Evolutionary conservation across 2,329 filamentous ascomycete genomes (phyloP).

Genomic region (Trichoderma cornu-damae): DNA sequence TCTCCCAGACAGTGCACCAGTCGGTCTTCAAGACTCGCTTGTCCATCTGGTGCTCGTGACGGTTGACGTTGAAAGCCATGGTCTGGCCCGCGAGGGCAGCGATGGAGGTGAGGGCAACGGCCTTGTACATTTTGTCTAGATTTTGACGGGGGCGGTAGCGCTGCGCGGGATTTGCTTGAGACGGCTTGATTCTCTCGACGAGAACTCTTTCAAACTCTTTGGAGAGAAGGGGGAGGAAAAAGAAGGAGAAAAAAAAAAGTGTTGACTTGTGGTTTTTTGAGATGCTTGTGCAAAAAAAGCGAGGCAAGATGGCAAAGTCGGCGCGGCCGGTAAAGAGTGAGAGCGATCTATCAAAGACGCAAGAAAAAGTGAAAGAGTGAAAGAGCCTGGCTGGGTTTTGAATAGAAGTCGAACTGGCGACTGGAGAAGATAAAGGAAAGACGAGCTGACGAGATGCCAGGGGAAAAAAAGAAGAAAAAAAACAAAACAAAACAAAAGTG

Average conservation of each 20-base stretch:
- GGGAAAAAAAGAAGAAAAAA: too few species aligned
- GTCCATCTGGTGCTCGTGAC: slow-evolving; percentile 35
- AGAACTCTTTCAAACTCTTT: slow-evolving; percentile 9
- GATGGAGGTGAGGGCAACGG: slow-evolving; percentile 39
- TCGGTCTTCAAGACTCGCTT: slow-evolving; percentile 35
- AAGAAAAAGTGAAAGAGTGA: slow-evolving; percentile 36
- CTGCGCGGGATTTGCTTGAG: slow-evolving; percentile 2
- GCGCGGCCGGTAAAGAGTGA: slow-evolving; percentile 33
- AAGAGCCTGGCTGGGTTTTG: slow-evolving; percentile 30
- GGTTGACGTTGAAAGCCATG: slow-evolving; percentile 40
- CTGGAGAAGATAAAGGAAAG: slow-evolving; percentile 24
- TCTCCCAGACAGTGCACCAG: slow-evolving; percentile 39
- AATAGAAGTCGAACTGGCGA: slow-evolving; percentile 23
- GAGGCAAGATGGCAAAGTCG: slow-evolving; percentile 21
- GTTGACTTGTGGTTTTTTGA: slow-evolving; percentile 4
- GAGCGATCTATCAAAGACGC: slow-evolving; percentile 51
- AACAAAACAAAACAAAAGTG: too few species aligned
- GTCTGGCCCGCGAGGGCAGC: slow-evolving; percentile 42
- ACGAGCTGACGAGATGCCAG: slow-evolving; percentile 19
- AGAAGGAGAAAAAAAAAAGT: slow-evolving; percentile 4
- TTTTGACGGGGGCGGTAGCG: slow-evolving; percentile 13
- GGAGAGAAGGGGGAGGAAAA: neutral
- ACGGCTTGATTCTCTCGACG: neutral
- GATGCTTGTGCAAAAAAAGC: neutral
- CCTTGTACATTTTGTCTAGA: slow-evolving; percentile 39